Conservation (phyloP, 352 stramenopile species). For the Phytophthora sojae region DNA sequence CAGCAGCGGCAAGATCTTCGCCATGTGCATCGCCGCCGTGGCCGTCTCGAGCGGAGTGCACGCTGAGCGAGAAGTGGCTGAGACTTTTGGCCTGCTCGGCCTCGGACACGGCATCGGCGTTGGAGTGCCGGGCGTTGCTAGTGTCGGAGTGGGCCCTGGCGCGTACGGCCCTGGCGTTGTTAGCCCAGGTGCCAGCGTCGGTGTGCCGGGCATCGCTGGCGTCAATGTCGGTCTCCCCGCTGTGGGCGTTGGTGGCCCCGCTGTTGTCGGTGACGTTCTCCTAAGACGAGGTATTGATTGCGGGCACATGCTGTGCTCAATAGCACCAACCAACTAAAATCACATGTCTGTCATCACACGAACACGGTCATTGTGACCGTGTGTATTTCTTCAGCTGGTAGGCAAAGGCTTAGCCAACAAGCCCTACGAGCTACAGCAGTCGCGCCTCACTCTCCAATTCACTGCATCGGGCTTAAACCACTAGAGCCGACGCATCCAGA, state of each 20-base stretch:
- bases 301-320: no score
- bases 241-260: slow-evolving; percentile 2
- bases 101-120: slow-evolving; percentile 8
- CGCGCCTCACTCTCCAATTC: background rate
- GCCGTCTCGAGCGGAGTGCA: slow-evolving; percentile 3
- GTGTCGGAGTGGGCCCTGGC: slow-evolving; percentile 1
- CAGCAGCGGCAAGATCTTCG: slow-evolving; percentile 20
- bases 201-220: background rate
- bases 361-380: no score
- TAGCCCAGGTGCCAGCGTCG: slow-evolving; percentile 1
- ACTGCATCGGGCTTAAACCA: background rate
- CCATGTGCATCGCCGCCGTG: slow-evolving; percentile 7
- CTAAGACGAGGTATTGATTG: no score
- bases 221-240: slow-evolving; percentile 2
- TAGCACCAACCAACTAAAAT: no score
- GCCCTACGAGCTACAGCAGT: background rate
- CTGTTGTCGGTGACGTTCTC: background rate
- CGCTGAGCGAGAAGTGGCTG: slow-evolving; percentile 5
- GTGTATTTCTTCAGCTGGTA: no score
- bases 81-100: slow-evolving; percentile 17
- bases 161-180: background rate
- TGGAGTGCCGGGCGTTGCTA: slow-evolving; percentile 9
- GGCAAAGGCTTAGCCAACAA: no score
- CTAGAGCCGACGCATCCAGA: background rate
- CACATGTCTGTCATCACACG: no score